Conservation (phyloP, 2,329 filamentous ascomycete species). For the Microcyclospora pomicola region DNA sequence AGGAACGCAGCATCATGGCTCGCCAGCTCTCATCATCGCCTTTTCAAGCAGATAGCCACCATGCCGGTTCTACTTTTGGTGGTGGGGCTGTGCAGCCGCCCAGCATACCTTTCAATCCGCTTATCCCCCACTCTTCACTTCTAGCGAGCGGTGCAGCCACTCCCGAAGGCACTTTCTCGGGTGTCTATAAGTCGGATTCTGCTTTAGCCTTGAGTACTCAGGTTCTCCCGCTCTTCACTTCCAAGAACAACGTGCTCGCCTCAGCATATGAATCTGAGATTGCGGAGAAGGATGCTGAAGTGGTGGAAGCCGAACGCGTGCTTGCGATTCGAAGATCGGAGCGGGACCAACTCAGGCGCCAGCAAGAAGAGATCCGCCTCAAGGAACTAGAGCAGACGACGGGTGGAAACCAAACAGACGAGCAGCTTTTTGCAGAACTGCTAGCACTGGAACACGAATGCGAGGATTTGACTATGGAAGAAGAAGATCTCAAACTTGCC, state of each 20-base stretch:
- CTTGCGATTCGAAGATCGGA: constrained; percentile 52
- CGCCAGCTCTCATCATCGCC: constrained; percentile 63
- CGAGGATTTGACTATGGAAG: constrained; percentile 30
- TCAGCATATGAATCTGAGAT: constrained; percentile 57
- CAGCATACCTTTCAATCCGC: constrained; percentile 15
- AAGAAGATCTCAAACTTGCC: constrained; percentile 28
- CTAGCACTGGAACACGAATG: constrained; percentile 28
- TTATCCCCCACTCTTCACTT: constrained; percentile 9
- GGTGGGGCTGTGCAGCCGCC: constrained; percentile 14
- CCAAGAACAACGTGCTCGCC: constrained; percentile 31
- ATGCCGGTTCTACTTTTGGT: constrained; percentile 8
- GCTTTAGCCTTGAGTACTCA: constrained; percentile 48
- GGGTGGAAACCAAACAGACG: constrained; percentile 22
- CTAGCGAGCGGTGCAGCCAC: constrained; percentile 2
- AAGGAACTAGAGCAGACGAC: constrained; percentile 41
- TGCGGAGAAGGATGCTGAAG: constrained; percentile 50
- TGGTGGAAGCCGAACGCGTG: constrained; percentile 33
- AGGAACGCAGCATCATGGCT: constrained; percentile 38
- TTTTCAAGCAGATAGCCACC: constrained; percentile 22
- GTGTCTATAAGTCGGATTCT: constrained; percentile 30
- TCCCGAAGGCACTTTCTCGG: constrained; percentile 11
- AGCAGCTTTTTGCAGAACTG: constrained; percentile 21
- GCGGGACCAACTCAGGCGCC: constrained; percentile 43
- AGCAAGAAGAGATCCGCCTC: constrained; percentile 34
- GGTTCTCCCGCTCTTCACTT: constrained; percentile 43